Percentiles rank a stretch among this genome's conserved stretches.
phyloP scores from a whole-genome alignment of 1,284 basidiomycete species.

The Cerioporus squamosus region DNA sequence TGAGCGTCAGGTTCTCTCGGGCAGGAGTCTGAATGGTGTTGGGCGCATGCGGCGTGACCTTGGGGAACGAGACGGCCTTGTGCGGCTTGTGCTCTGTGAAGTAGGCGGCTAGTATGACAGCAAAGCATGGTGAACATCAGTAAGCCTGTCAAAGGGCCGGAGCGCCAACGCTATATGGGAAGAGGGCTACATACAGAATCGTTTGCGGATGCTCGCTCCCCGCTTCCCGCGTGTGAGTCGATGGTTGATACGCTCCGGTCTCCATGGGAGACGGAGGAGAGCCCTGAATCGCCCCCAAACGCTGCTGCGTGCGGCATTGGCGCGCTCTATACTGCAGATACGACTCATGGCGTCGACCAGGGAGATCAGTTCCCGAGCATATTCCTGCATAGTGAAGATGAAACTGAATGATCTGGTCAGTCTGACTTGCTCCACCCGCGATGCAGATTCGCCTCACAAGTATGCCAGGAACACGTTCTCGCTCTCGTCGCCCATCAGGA shows the following conservation, averaged over 20 bases:
- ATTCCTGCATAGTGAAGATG: constrained; percentile 93
- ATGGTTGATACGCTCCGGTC: background rate
- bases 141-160: too few relatives aligned
- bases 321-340: constrained; percentile 67
- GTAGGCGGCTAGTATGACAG: constrained; percentile 53
- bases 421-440: background rate
- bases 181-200: constrained; percentile 28
- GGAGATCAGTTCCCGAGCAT: constrained; percentile 79
- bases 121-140: too few relatives aligned
- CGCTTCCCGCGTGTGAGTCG: too few relatives aligned
- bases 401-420: constrained; percentile 59
- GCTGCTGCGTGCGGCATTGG: constrained; percentile 41
- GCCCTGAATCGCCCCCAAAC: constrained; percentile 44
- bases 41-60: constrained; percentile 79
- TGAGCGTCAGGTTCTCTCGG: constrained; percentile 55
- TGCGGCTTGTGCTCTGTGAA: constrained; percentile 63
- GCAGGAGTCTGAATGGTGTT: constrained; percentile 84
- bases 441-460: constrained; percentile 63
- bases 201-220: constrained; percentile 22
- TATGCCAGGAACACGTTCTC: constrained; percentile 87
- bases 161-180: background rate
- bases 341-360: constrained; percentile 83
- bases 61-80: constrained; percentile 78
- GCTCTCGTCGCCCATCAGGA: constrained; percentile 50
- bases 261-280: background rate